phyloP scores from a whole-genome alignment of 2,329 filamentous ascomycete species.

The Diplodia intermedia region DNA sequence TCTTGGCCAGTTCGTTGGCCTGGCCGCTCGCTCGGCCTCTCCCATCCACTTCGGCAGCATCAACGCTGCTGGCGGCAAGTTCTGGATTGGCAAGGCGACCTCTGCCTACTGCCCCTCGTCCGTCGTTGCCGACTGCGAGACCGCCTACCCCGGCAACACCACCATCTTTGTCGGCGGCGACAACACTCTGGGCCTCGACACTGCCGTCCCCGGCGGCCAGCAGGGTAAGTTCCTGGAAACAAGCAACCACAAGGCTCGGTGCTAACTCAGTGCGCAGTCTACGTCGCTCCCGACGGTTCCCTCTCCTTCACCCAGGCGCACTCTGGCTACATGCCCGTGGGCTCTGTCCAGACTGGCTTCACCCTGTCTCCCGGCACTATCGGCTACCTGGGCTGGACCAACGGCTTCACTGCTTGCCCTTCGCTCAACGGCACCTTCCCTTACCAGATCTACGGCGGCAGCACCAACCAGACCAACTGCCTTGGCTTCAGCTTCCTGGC shows the following conservation, averaged over 20 bases:
- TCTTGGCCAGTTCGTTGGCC: slow-evolving; percentile 50
- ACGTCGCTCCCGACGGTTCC: slow-evolving; percentile 61
- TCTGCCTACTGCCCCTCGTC: slow-evolving; percentile 58
- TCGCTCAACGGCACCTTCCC: slow-evolving; percentile 39
- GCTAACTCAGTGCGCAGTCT: slow-evolving; percentile 50
- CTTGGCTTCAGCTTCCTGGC: slow-evolving; percentile 47
- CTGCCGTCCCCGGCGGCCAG: slow-evolving; percentile 69
- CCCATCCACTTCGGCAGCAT: slow-evolving; percentile 58
- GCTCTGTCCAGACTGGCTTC: slow-evolving; percentile 61
- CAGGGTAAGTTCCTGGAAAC: slow-evolving; percentile 41
- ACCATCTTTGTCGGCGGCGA: slow-evolving; percentile 55
- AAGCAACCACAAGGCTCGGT: background rate
- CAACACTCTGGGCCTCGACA: slow-evolving; percentile 46
- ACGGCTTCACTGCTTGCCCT: slow-evolving; percentile 47
- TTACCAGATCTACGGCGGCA: slow-evolving; percentile 45
- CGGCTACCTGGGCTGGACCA: slow-evolving; percentile 41
- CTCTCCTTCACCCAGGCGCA: slow-evolving; percentile 65
- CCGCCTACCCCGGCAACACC: slow-evolving; percentile 47
- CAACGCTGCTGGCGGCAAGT: slow-evolving; percentile 56
- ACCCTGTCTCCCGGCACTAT: slow-evolving; percentile 42
- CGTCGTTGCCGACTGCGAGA: slow-evolving; percentile 52
- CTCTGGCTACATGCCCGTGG: slow-evolving; percentile 59
- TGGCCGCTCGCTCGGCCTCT: slow-evolving; percentile 54
- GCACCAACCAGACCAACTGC: slow-evolving; percentile 38
- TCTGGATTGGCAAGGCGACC: slow-evolving; percentile 59